phyloP scores from a whole-genome alignment of 106 monocot species.

The Dioscorea zingiberensis region DNA sequence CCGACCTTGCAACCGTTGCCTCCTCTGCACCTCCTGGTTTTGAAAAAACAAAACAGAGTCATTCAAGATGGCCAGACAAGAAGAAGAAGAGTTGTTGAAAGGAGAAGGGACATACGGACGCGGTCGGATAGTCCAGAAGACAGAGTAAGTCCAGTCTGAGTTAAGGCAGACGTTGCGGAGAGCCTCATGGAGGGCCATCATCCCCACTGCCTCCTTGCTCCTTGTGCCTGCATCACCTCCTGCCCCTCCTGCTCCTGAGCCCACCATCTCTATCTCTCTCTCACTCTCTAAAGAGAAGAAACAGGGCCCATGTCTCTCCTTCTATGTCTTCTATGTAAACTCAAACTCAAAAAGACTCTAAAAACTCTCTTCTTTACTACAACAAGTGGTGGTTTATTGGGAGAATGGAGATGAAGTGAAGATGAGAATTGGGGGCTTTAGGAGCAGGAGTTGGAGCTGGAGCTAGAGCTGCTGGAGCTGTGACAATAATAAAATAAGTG shows the following conservation, averaged over 20 bases:
- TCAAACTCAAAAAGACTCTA: no score
- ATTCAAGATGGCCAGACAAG: no score
- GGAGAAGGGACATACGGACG: conserved; percentile 60
- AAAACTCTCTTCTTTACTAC: no score
- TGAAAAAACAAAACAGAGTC: not conserved
- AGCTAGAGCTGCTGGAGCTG: no score
- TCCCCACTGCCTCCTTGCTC: conserved; percentile 11
- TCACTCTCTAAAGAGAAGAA: no score
- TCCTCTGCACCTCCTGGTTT: conserved; percentile 67
- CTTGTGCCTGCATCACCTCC: not conserved
- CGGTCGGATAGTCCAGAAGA: conserved; percentile 93
- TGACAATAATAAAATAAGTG: no score
- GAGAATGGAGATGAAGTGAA: no score
- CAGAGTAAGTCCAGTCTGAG: conserved; percentile 96
- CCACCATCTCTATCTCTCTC: conserved; percentile 5
- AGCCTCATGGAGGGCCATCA: conserved; percentile 85
- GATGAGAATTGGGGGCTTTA: no score
- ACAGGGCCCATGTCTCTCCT: no score
- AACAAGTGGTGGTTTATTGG: no score
- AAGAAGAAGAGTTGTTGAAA: not conserved
- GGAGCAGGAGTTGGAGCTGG: no score
- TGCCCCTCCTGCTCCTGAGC: conserved; percentile 8
- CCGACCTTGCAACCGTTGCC: conserved; percentile 96
- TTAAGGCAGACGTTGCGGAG: conserved; percentile 81
- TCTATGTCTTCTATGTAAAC: no score